Conservation (phyloP, 2,329 filamentous ascomycete species). For the Chrysosporium keratinophilum region DNA sequence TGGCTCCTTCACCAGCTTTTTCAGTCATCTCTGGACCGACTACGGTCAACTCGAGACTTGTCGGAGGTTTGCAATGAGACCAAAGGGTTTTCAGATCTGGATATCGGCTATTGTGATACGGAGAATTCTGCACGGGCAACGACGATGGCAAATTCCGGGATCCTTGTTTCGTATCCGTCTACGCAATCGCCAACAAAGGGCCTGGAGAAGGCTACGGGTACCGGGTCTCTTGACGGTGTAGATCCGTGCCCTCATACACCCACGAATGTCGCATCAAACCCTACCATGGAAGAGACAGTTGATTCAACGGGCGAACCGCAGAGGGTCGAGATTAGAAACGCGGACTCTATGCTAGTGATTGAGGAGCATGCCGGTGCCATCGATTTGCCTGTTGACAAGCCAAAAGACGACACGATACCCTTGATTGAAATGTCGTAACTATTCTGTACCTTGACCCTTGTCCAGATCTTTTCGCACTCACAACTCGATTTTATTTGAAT, state of each 20-base stretch:
- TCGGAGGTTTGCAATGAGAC: constrained; percentile 13
- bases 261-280: neutral
- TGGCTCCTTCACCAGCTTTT: constrained; percentile 27
- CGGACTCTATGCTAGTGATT: neutral
- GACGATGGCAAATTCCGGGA: neutral
- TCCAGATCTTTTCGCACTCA: too few species aligned
- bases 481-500: too few species aligned
- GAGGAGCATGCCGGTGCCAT: neutral
- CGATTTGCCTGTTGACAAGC: neutral
- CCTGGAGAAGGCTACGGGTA: neutral
- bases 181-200: neutral
- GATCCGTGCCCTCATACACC: neutral
- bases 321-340: neutral
- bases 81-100: neutral
- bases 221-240: neutral
- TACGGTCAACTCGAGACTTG: constrained; percentile 20
- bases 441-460: too few species aligned
- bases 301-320: neutral
- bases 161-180: neutral
- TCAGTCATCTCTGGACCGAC: constrained; percentile 22
- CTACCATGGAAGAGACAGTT: neutral
- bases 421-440: neutral
- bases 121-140: neutral
- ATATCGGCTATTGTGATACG: neutral
- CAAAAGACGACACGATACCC: neutral